Base-by-base conservation (phyloP, 2,329 filamentous ascomycete genomes). In the Arachnopeziza araneosa region DNA sequence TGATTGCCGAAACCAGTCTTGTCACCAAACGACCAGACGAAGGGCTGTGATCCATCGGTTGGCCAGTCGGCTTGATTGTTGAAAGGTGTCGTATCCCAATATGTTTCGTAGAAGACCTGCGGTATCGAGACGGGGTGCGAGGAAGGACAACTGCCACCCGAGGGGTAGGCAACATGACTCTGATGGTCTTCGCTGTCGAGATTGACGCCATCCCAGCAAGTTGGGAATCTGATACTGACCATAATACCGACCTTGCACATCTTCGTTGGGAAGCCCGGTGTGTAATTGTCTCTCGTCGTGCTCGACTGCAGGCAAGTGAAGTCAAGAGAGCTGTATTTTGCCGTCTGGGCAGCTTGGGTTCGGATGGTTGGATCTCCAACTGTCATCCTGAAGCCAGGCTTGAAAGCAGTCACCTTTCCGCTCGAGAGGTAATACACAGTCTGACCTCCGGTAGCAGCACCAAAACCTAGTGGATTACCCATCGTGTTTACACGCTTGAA, bases 21-120 rank as follows among this genome's bases (percentile, higher is more conserved):
- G 48, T 77, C 75, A 75, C 78, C 60, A 52, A 52, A 65, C 67
- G 71, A 75, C 71, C 77, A 78, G 61, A 76, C 67, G 67, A 76
- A 77, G 10, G 75, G 75, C 65, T 75, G 76, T 22, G 71, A 73
- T 62, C 75, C 76, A 70, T 77, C 74, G 57, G 74, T 73, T 62
- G 75, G 75, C 77, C 77, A 76, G 63, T 74, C 71, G 69, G 72
- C 68, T 70, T 71, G 68, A 74, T 80, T 73, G 63, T 72, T 69
- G 67, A 78, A 78, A 59, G 66, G 68, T 50, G 73, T 73, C 12
- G 36, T 44, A 44, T 79, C 75, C 77, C 77, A 79, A 75, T 78
- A 77, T 52, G 78, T 67, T 72, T 79, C 76, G 71, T 78, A 78
- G 75, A 78, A 78, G 71, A 78, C 70, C 72, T 78, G 76, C n/a